Evolutionary conservation across 108 stramenopile genomes (phyloP).

Genomic region (Nitzschia sp.): DNA sequence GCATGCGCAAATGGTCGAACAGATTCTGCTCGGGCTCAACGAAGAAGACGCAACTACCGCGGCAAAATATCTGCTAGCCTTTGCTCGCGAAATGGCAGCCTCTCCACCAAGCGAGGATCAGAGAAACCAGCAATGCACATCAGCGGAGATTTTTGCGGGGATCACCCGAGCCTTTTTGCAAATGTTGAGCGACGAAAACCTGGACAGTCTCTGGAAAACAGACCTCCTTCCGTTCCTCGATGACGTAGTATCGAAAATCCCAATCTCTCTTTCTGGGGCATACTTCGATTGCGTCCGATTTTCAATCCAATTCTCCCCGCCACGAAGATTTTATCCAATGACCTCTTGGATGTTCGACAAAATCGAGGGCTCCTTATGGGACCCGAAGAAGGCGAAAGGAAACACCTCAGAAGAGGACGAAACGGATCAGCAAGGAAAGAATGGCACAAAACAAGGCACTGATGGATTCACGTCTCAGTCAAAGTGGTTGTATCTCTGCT

Average conservation of each 20-base stretch:
- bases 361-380: slow-evolving; percentile 76
- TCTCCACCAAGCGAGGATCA: slow-evolving; percentile 90
- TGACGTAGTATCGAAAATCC: slow-evolving; percentile 74
- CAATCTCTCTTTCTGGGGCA: slow-evolving; percentile 62
- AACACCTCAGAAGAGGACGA: slow-evolving; percentile 20
- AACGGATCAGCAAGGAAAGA: slow-evolving; percentile 11
- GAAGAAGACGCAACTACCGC: slow-evolving; percentile 33
- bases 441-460: slow-evolving; percentile 35
- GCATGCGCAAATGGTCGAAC: slow-evolving; percentile 73
- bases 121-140: slow-evolving; percentile 74
- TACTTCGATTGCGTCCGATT: slow-evolving; percentile 79
- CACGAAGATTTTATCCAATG: slow-evolving; percentile 56
- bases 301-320: slow-evolving; percentile 67
- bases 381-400: slow-evolving; percentile 29
- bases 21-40: slow-evolving; percentile 51
- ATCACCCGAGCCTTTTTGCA: slow-evolving; percentile 53
- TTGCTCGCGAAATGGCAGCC: slow-evolving; percentile 66
- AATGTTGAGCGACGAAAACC: slow-evolving; percentile 36
- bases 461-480: slow-evolving; percentile 84
- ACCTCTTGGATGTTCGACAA: slow-evolving; percentile 60
- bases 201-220: slow-evolving; percentile 50
- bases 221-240: slow-evolving; percentile 77
- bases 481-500: slow-evolving; percentile 82
- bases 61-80: slow-evolving; percentile 47
- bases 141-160: slow-evolving; percentile 88